Base-by-base conservation (phyloP, 441 rosid species). In the Flueggea neowawraea region DNA sequence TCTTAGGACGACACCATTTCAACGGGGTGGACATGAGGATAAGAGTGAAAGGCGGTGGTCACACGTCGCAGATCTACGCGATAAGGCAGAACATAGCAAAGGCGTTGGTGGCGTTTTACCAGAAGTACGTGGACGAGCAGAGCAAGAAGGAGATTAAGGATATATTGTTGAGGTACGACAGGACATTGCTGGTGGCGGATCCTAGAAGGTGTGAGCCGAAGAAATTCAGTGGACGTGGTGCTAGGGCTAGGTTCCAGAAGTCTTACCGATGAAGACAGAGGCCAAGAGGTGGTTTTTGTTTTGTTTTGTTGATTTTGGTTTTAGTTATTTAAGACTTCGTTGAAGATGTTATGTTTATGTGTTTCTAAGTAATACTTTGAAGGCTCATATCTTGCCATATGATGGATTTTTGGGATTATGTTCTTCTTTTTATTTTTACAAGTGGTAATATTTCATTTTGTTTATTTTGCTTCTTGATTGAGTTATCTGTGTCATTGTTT, bases 201-300 rank as follows among this genome's bases (percentile, higher is more conserved):
- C 90, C 93, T 0, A 79, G 93, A 62, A 70, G 93, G 61, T 87
- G 93, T 76, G 90, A 87, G 86, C 86, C 93, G 55, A 87, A 87
- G 86, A 87, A 87, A 80, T 87, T 87, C 28, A 88, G 93, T 67
- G 93, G 93, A 16, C 85, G 84, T 31, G 90, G 93, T 67, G 93
- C 93, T 36, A 80, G 90, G 62, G 82, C 93, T 11, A 83, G 90
- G 73, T 86, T 84, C 81, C 92, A 87, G 84, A 87, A 87, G 75
- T 76, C 83, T 78, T 87, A 87, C 68, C 90, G 90, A 80, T 86
- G 73, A 82, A n/a, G 55, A 50, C 45, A 11, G 45, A 1, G 45
- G 12, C 8, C 10, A 43, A 43, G 45, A 43, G 45, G 45, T 22
- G 28, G 28, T 22, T 22, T 43, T 43, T 43, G 10, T 43, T 11